These are phyloP conservation scores for Paraphoma sp. DNA, from an alignment of 2,329 filamentous ascomycete genomes.

Conservation along the genomic window DNA sequence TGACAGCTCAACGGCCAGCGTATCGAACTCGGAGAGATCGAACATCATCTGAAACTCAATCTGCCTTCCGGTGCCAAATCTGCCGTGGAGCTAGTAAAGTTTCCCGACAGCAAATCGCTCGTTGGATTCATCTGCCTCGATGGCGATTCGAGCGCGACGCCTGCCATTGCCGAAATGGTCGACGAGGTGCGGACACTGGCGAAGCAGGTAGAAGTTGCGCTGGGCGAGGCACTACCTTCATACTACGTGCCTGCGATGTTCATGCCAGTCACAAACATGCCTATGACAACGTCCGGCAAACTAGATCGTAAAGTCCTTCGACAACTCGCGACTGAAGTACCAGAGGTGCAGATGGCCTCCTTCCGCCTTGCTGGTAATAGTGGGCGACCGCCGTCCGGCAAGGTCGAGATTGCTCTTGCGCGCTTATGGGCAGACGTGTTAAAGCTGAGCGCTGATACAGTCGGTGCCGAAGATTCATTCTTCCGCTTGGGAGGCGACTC, in stretches of 20 bases:
- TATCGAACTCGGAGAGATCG: slow-evolving; percentile 55
- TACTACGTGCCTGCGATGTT: slow-evolving; percentile 55
- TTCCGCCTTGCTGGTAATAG: slow-evolving; percentile 41
- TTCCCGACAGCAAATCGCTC: slow-evolving; percentile 30
- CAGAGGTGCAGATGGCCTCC: slow-evolving; percentile 29
- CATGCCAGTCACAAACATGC: slow-evolving; percentile 51
- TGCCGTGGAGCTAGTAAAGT: slow-evolving; percentile 51
- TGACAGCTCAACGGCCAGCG: slow-evolving; percentile 52
- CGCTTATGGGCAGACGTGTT: slow-evolving; percentile 50
- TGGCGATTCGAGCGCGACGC: slow-evolving; percentile 7
- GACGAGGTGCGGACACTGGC: slow-evolving; percentile 23
- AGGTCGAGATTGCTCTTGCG: slow-evolving; percentile 28
- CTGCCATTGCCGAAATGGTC: slow-evolving; percentile 28
- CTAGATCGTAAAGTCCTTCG: slow-evolving; percentile 51
- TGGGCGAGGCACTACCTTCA: slow-evolving; percentile 44
- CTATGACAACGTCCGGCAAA: slow-evolving; percentile 53
- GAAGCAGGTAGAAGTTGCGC: slow-evolving; percentile 32
- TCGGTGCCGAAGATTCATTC: slow-evolving; percentile 55
- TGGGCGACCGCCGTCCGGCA: slow-evolving; percentile 33
- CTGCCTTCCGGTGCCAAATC: slow-evolving; percentile 48
- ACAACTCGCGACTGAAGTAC: slow-evolving; percentile 42
- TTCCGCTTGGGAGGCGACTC: slow-evolving; percentile 57
- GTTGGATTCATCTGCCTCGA: slow-evolving; percentile 37
- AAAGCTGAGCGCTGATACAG: slow-evolving; percentile 44
- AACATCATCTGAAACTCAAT: slow-evolving; percentile 50